These are phyloP conservation scores for Incumbomyces delicatus DNA, from an alignment of 2,329 filamentous ascomycete genomes.

Conservation along the genomic window DNA sequence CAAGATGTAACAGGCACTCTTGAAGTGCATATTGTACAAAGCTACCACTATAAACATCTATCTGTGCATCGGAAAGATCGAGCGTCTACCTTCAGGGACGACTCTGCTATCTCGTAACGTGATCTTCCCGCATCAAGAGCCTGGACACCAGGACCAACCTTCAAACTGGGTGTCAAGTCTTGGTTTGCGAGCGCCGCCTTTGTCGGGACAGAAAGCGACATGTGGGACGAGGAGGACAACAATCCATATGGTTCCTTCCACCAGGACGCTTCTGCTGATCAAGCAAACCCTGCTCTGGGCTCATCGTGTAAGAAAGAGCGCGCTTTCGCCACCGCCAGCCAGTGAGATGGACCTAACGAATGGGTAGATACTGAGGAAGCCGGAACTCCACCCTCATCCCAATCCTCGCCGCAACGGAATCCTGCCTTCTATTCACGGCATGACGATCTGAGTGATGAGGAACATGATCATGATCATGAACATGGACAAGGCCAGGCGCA, in stretches of 20 bases:
- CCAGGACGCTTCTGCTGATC: slow-evolving; percentile 57
- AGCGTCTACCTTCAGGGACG: no score
- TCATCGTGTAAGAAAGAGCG: slow-evolving; percentile 10
- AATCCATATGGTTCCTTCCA: slow-evolving; percentile 96
- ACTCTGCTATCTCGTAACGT: neutral
- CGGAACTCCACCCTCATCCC: slow-evolving; percentile 58
- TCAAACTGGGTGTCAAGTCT: slow-evolving; percentile 8
- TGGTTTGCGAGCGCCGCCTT: slow-evolving; percentile 7
- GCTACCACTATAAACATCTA: no score
- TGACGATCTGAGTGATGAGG: slow-evolving; percentile 49
- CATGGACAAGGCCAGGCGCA: slow-evolving; percentile 39
- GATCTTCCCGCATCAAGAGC: neutral
- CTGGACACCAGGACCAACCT: neutral
- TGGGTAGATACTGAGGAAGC: slow-evolving; percentile 50
- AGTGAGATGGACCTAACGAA: neutral
- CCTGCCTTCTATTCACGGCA: slow-evolving; percentile 47
- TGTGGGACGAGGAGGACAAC: slow-evolving; percentile 99
- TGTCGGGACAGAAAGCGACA: slow-evolving; percentile 34
- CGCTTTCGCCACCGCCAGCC: no score
- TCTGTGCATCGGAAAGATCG: no score
- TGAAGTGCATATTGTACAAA: no score
- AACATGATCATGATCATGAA: slow-evolving; percentile 48
- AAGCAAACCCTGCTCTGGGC: slow-evolving; percentile 8
- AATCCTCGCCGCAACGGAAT: slow-evolving; percentile 58
- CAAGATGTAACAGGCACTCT: no score